Evolutionary conservation across 345 rosid genomes (phyloP), one percentile per base, ranked within the genome.

Genomic region (Clausena lansium): DNA sequence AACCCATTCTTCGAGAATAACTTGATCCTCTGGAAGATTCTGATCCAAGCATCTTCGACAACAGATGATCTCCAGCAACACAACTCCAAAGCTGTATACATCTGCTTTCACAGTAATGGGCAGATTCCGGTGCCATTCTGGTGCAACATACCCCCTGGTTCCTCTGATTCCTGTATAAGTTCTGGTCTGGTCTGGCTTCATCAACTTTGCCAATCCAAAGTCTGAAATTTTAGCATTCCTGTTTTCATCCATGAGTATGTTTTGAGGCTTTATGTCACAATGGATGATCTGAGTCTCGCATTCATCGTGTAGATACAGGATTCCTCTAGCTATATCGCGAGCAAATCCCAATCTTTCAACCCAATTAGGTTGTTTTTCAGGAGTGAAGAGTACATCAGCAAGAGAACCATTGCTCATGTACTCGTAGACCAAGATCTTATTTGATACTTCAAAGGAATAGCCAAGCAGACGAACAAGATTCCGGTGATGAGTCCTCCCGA

Each of bases 371-470:
- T 72, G 45, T 22, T 64, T 69, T 36, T 65, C 60, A 5, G 77
- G 25, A 0, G 75, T 65, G 70, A 83, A 83, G 20, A 85, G 79
- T 4, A 80, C 35, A 25, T 77, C 80, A 6, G 78, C 82, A 9
- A 85, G 78, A 54, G 84, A 82, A 4, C 82, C 83, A 4, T 80
- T 82, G 71, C 78, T 75, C 87, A 82, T 80, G 73, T 77, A 82
- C 33, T 80, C 63, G 15, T 77, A 82, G 19, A 85, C 78, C 69
- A 82, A 76, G 22, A 80, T 76, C 82, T 81, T 75, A 15, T 81
- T 17, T 20, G 73, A 13, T 50, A 70, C 80, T 1, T 82, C 80
- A 24, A 71, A 35, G 76, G 81, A 82, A 30, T 77, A 85, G 4
- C 83, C 83, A 2, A 85, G 62, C 17, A 82, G 57, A n/a, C 54